A percentile compares a stretch with the other conserved stretches of the same genome.
Conservation (phyloP, 2,329 filamentous ascomycete species). For the Chrysoporthe austroafricana region DNA sequence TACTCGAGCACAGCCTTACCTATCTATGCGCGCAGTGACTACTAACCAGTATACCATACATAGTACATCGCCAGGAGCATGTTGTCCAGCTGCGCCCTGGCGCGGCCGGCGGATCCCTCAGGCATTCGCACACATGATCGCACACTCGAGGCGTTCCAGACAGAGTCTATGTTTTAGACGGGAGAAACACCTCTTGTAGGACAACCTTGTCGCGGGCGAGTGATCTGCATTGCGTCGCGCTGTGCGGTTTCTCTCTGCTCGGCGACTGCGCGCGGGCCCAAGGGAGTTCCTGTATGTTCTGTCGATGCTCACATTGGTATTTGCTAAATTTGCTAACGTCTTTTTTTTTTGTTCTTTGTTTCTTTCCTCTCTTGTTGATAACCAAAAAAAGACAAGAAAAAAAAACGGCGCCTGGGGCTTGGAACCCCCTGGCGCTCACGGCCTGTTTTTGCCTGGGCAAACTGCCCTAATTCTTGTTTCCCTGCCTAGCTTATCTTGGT, state of each 20-base stretch:
- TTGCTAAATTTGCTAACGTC: too few species aligned
- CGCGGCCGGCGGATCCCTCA: neutral
- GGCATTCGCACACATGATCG: neutral
- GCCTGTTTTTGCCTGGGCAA: neutral
- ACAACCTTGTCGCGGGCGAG: neutral
- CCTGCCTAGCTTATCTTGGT: too few species aligned
- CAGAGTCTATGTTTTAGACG: constrained; percentile 4
- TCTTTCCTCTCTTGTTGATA: too few species aligned
- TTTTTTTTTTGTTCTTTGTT: too few species aligned
- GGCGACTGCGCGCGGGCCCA: neutral
- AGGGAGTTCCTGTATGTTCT: neutral
- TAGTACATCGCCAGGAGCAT: too few species aligned
- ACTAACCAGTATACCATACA: too few species aligned
- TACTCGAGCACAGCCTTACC: too few species aligned
- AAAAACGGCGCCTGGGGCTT: too few species aligned
- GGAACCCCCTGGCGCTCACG: neutral
- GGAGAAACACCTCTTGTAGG: neutral
- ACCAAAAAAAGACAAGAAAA: neutral
- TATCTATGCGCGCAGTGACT: too few species aligned
- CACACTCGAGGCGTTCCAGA: neutral
- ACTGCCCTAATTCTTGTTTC: neutral
- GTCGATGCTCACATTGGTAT: too few species aligned
- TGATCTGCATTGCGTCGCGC: too few species aligned
- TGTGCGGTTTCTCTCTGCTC: neutral
- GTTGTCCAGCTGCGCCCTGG: too few species aligned